A percentile compares a stretch with the other conserved stretches of the same genome.
These are phyloP conservation scores for Leccinum boreale DNA, from an alignment of 768 basidiomycete species.

Conservation along the genomic window DNA sequence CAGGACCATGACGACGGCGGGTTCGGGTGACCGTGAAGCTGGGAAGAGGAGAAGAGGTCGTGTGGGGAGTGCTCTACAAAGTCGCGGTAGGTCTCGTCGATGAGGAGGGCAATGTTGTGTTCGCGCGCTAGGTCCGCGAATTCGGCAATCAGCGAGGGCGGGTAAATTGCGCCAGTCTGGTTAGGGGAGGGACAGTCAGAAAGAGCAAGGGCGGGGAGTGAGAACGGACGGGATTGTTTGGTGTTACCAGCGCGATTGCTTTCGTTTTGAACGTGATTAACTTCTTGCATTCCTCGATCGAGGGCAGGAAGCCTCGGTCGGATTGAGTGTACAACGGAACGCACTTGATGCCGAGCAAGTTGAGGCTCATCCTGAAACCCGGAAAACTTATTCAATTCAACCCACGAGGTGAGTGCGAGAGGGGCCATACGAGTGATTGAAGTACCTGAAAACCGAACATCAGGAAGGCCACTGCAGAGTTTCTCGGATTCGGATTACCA, in stretches of 20 bases:
- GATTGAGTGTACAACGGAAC: constrained; percentile 52
- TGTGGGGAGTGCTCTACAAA: constrained; percentile 63
- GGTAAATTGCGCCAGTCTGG: constrained; percentile 70
- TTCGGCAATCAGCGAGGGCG: constrained; percentile 49
- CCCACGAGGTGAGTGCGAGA: neutral
- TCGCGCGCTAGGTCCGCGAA: constrained; percentile 60
- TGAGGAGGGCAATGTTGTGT: constrained; percentile 57
- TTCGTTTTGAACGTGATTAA: constrained; percentile 58
- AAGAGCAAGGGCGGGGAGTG: too few relatives aligned
- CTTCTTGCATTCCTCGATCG: constrained; percentile 42
- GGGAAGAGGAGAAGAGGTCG: constrained; percentile 42
- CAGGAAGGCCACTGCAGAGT: neutral
- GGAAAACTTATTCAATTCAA: neutral
- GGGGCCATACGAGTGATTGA: constrained; percentile 52
- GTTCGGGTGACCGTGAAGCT: neutral
- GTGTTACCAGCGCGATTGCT: constrained; percentile 73
- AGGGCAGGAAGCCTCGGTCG: constrained; percentile 58
- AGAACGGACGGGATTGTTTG: constrained; percentile 65
- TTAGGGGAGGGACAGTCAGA: neutral
- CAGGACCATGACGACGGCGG: constrained; percentile 38
- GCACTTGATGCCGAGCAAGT: constrained; percentile 57
- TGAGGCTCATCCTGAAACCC: constrained; percentile 58
- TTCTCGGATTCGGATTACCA: constrained; percentile 40
- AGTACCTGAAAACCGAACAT: constrained; percentile 45
- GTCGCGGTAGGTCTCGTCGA: constrained; percentile 92